Evolutionary conservation across 352 stramenopile species (phyloP).

Genomic region (Pythium phragmiticola): DNA sequence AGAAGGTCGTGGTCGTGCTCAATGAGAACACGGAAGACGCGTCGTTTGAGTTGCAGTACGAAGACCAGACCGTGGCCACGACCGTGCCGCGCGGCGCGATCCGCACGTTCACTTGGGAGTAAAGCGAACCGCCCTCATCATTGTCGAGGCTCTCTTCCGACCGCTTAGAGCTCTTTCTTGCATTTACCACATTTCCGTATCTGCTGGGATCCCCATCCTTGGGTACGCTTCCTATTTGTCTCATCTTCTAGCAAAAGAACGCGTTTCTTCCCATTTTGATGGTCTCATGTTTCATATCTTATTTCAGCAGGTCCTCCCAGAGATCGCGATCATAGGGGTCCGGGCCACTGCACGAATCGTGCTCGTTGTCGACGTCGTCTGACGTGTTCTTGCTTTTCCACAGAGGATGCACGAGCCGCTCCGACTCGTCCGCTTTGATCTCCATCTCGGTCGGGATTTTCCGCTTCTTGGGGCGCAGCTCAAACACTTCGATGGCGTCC

Average conservation of each 20-base stretch:
- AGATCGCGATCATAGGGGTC: conserved; percentile 68
- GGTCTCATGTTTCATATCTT: not conserved
- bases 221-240: not conserved
- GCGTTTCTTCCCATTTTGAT: not conserved
- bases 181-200: not conserved
- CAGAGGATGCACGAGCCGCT: conserved; percentile 47
- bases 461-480: conserved; percentile 74
- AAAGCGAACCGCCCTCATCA: not conserved
- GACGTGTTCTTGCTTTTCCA: conserved; percentile 26
- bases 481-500: conserved; percentile 76
- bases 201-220: not conserved
- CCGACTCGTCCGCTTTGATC: conserved; percentile 37
- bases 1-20: conserved; percentile 77
- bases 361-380: not conserved
- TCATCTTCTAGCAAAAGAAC: not conserved
- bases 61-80: conserved; percentile 42
- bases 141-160: not conserved
- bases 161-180: not conserved
- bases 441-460: conserved; percentile 71
- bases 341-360: not conserved
- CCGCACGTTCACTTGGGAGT: conserved; percentile 74
- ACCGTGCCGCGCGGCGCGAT: conserved; percentile 60
- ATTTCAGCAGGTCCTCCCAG: conserved; percentile 64
- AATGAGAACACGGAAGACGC: conserved; percentile 84
- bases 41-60: conserved; percentile 58